A percentile compares a stretch with the other conserved stretches of the same genome.
phyloP scores from a whole-genome alignment of 352 stramenopile genomes.

The Phytophthora sp. region DNA sequence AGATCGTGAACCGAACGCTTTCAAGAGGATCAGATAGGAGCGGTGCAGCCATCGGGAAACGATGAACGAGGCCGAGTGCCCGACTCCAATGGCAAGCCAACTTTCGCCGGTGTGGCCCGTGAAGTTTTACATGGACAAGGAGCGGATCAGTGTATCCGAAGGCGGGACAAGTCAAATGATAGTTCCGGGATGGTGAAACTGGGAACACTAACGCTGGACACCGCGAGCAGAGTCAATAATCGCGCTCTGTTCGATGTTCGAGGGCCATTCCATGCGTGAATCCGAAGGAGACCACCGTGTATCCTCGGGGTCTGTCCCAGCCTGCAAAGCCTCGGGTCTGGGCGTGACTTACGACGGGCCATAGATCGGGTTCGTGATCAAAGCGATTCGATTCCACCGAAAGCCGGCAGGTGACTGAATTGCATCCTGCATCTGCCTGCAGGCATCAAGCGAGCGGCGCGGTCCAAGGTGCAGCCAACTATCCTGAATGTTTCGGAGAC shows the following conservation, averaged over 20 bases:
- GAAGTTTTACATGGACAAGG: constrained; percentile 17
- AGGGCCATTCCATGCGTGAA: background rate
- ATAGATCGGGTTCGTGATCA: constrained; percentile 20
- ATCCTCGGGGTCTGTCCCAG: constrained; percentile 26
- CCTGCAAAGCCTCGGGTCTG: constrained; percentile 15
- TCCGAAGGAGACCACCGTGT: background rate
- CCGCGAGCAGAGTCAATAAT: background rate
- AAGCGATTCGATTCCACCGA: background rate
- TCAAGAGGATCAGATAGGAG: constrained; percentile 18
- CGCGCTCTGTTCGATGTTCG: too few species aligned
- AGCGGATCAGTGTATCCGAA: constrained; percentile 29
- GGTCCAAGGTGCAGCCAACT: background rate
- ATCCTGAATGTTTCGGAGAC: background rate
- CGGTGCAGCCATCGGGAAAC: constrained; percentile 7
- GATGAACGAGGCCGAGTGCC: background rate
- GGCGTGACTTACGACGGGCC: constrained; percentile 14
- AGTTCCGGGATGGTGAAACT: constrained; percentile 20
- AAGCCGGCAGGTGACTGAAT: constrained; percentile 14
- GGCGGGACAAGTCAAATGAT: constrained; percentile 14
- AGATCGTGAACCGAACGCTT: constrained; percentile 13
- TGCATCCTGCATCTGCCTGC: constrained; percentile 5
- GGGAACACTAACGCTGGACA: background rate
- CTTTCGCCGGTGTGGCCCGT: background rate
- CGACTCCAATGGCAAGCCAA: background rate
- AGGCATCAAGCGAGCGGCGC: too few species aligned